phyloP scores from a whole-genome alignment of 2,329 filamentous ascomycete genomes.

The Shiraia sp. region DNA sequence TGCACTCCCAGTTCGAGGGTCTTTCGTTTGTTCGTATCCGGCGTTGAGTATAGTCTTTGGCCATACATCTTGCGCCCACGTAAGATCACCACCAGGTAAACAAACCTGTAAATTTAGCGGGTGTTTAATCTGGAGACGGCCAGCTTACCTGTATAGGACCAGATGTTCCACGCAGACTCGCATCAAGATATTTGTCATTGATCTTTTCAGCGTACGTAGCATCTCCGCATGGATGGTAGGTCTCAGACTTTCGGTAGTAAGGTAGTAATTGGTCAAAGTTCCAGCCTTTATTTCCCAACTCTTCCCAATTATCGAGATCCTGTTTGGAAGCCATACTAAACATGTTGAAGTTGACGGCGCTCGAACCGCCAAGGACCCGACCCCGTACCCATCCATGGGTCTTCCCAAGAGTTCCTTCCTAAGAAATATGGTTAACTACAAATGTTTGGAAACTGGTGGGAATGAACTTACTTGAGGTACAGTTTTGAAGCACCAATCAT shows the following conservation, averaged over 20 bases:
- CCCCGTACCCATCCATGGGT: constrained; percentile 33
- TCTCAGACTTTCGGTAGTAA: constrained; percentile 45
- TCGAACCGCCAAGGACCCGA: constrained; percentile 44
- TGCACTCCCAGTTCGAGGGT: constrained; percentile 30
- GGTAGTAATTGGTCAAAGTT: constrained; percentile 38
- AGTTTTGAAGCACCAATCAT: constrained; percentile 37
- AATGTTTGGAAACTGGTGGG: background rate
- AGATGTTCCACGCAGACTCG: constrained; percentile 23
- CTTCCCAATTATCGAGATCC: constrained; percentile 46
- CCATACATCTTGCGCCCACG: constrained; percentile 31
- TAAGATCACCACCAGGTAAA: constrained; percentile 26
- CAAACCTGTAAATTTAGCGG: constrained; percentile 16
- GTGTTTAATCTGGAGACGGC: background rate
- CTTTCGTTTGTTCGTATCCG: constrained; percentile 26
- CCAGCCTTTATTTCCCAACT: constrained; percentile 46
- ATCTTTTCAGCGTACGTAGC: constrained; percentile 17
- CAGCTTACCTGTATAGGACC: constrained; percentile 29
- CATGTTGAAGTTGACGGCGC: constrained; percentile 43
- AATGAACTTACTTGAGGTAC: constrained; percentile 29
- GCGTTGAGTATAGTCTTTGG: constrained; percentile 30
- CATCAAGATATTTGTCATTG: constrained; percentile 31
- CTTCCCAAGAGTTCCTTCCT: constrained; percentile 26
- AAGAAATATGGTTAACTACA: background rate
- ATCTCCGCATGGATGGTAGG: constrained; percentile 30
- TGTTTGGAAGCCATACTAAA: constrained; percentile 32